Percentiles rank a stretch among this genome's conserved stretches.
Conservation (phyloP, 345 rosid genomes). For the Sonneratia caseolaris region DNA sequence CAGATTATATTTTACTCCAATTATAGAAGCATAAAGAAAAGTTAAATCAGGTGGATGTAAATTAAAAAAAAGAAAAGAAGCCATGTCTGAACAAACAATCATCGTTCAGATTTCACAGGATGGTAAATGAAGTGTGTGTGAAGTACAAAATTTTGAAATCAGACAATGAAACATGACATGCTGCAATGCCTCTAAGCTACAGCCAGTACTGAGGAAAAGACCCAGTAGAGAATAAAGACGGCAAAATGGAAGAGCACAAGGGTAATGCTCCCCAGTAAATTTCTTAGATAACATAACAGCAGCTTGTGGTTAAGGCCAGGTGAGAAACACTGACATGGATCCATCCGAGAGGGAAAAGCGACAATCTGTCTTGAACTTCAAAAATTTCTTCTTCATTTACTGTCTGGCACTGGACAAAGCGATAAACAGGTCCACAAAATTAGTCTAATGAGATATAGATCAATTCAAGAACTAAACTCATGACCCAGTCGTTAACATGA, state of each 20-base stretch:
- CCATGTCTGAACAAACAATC: background rate
- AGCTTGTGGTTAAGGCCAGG: background rate
- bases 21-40: background rate
- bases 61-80: too few relatives aligned
- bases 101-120: too few relatives aligned
- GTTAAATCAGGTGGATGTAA: background rate
- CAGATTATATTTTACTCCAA: background rate
- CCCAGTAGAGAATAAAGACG: background rate
- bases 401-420: constrained; percentile 60
- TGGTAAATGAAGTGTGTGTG: too few relatives aligned
- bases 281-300: background rate
- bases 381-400: constrained; percentile 89
- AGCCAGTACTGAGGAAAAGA: background rate
- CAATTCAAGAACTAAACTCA: background rate
- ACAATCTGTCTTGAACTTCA: constrained; percentile 78
- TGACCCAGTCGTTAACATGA: background rate
- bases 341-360: constrained; percentile 93
- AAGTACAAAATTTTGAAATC: too few relatives aligned
- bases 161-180: too few relatives aligned
- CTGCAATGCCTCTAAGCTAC: too few relatives aligned
- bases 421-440: background rate
- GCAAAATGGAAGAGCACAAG: background rate
- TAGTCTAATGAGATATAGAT: background rate
- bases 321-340: constrained; percentile 58
- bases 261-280: background rate